These are phyloP conservation scores for Phyllosticta citriasiana DNA, from an alignment of 2,329 filamentous ascomycete genomes.

Conservation along the genomic window DNA sequence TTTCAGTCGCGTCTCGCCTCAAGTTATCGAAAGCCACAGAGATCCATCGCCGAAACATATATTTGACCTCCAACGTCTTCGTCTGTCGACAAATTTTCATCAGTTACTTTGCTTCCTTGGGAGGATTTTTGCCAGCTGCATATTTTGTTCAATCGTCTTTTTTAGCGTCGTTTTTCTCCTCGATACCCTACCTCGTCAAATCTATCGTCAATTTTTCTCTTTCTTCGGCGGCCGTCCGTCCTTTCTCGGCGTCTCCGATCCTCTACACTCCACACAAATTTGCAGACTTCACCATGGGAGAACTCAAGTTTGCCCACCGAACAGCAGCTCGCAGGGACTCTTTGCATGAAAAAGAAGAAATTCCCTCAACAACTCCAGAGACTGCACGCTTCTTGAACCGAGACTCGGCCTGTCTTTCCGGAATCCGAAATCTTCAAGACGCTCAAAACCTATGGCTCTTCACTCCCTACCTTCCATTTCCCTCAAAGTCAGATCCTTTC, in stretches of 20 bases:
- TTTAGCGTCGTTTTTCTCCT: neutral
- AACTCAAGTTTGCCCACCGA: conserved; percentile 16
- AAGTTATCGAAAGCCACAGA: neutral
- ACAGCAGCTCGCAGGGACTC: conserved; percentile 1
- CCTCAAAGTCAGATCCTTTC: conserved; percentile 55
- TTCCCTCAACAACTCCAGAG: conserved; percentile 18
- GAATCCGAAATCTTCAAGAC: conserved; percentile 2
- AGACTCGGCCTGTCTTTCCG: neutral
- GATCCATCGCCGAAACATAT: neutral
- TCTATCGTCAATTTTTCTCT: neutral
- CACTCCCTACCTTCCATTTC: conserved; percentile 50
- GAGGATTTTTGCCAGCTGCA: neutral
- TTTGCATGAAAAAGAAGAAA: conserved; percentile 1
- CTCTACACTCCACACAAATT: neutral
- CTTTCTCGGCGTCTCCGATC: neutral
- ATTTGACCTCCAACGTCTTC: neutral
- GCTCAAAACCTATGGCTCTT: conserved; percentile 31
- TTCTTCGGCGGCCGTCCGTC: neutral
- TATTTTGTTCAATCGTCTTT: neutral
- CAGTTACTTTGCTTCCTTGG: neutral
- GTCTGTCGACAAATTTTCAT: neutral
- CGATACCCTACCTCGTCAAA: neutral
- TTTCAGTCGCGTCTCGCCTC: neutral
- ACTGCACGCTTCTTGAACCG: conserved; percentile 10
- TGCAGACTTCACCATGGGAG: conserved; percentile 15